phyloP scores from a whole-genome alignment of 2,329 filamentous ascomycete species.

The Cladophialophora chaetospira region DNA sequence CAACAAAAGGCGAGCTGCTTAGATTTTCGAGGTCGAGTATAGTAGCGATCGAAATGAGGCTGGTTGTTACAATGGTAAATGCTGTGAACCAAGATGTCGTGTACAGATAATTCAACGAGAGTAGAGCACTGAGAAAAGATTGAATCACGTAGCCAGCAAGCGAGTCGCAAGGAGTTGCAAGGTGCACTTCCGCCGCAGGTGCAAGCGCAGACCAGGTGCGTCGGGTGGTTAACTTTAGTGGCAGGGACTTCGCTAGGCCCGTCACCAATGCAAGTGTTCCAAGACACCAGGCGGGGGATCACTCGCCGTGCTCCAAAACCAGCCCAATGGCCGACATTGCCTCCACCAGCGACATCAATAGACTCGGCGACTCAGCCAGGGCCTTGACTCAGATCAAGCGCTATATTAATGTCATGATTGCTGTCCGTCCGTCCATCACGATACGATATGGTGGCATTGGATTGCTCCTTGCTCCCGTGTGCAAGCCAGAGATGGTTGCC shows the following conservation, averaged over 20 bases:
- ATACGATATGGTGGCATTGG: no score
- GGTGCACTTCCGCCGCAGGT: neutral
- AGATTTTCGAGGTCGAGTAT: neutral
- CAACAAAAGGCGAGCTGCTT: neutral
- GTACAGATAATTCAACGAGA: neutral
- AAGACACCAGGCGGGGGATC: neutral
- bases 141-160: neutral
- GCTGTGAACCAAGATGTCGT: neutral
- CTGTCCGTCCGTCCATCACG: no score
- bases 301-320: neutral
- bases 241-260: neutral
- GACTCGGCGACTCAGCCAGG: no score
- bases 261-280: slow-evolving; percentile 6
- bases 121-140: neutral
- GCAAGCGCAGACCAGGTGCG: no score
- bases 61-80: neutral
- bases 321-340: slow-evolving; percentile 2
- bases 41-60: neutral
- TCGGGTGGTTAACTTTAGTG: no score
- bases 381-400: neutral
- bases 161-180: neutral
- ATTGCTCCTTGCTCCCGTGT: neutral
- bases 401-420: neutral
- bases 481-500: neutral
- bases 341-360: no score